Percentiles rank a stretch among this genome's conserved stretches.
Conservation (phyloP, 2,329 filamentous ascomycete genomes). For the Hypoxylon rubiginosum region DNA sequence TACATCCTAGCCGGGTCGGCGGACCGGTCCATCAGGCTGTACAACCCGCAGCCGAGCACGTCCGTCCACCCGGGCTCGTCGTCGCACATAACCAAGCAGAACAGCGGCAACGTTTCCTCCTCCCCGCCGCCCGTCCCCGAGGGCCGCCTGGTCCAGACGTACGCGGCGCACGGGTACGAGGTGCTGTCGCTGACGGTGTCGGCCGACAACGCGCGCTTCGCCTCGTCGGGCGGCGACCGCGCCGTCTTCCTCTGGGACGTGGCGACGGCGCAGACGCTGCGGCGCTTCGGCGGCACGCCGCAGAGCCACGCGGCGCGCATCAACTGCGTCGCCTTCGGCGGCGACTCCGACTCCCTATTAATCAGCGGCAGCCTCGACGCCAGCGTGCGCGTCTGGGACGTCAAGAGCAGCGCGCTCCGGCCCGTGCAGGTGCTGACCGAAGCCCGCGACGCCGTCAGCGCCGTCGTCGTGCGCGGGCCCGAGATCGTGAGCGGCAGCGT, state of each 20-base stretch:
- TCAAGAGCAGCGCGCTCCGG: conserved; percentile 64
- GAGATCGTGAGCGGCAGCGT: conserved; percentile 83
- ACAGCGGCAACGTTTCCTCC: conserved; percentile 44
- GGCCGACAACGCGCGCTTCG: conserved; percentile 85
- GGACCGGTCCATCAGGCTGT: conserved; percentile 87
- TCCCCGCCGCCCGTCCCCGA: conserved; percentile 54
- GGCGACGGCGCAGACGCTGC: conserved; percentile 79
- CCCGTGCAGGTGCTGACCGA: conserved; percentile 81
- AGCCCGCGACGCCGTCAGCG: conserved; percentile 76
- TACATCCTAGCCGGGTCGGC: conserved; percentile 88
- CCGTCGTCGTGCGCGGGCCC: conserved; percentile 61
- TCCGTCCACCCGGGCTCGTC: conserved; percentile 43
- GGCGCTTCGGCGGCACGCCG: conserved; percentile 75
- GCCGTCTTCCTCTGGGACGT: conserved; percentile 97
- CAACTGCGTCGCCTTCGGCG: conserved; percentile 71
- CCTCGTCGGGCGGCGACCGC: conserved; percentile 90
- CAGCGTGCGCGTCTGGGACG: conserved; percentile 82
- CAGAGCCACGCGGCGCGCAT: conserved; percentile 78
- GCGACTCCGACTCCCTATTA: conserved; percentile 79
- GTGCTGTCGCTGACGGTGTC: conserved; percentile 84
- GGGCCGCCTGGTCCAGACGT: conserved; percentile 84
- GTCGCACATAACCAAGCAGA: conserved; percentile 54
- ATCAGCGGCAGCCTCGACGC: conserved; percentile 82
- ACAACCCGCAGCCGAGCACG: conserved; percentile 76
- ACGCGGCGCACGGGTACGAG: conserved; percentile 91